phyloP scores from a whole-genome alignment of 2,329 filamentous ascomycete species.

The Eurotiales sp. region DNA sequence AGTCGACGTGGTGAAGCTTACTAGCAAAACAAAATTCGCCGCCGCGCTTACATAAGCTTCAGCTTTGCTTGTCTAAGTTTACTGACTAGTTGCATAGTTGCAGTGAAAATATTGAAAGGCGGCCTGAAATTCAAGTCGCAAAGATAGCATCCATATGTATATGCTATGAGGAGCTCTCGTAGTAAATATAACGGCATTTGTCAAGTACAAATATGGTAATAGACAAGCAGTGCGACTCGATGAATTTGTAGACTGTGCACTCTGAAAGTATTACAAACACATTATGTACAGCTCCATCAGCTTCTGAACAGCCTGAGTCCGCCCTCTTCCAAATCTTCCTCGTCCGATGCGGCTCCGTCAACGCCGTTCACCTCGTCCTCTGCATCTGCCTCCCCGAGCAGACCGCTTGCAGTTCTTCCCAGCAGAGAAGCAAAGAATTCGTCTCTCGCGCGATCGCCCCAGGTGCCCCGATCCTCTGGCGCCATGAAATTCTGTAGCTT shows the following conservation, averaged over 20 bases:
- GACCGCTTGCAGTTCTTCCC: constrained; percentile 59
- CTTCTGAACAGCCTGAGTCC: constrained; percentile 33
- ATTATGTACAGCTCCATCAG: neutral
- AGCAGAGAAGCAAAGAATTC: constrained; percentile 71
- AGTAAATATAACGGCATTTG: neutral
- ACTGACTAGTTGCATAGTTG: too few species aligned
- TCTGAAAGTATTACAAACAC: too few species aligned
- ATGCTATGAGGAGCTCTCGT: too few species aligned
- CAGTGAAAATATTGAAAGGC: too few species aligned
- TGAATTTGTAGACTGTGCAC: too few species aligned
- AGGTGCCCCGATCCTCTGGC: constrained; percentile 72
- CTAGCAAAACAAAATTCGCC: too few species aligned
- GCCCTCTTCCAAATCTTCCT: constrained; percentile 25
- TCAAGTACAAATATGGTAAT: too few species aligned
- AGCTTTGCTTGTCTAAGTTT: too few species aligned
- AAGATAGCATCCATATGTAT: too few species aligned
- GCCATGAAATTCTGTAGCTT: constrained; percentile 99
- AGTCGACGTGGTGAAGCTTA: neutral
- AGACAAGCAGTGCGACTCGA: too few species aligned
- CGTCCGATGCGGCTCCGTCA: constrained; percentile 29
- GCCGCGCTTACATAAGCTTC: neutral
- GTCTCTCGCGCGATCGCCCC: constrained; percentile 78
- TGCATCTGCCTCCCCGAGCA: constrained; percentile 57
- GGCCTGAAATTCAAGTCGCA: too few species aligned
- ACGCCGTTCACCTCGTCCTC: constrained; percentile 38